phyloP scores from a whole-genome alignment of 495 filamentous ascomycete species.

The Xylaria scruposa region DNA sequence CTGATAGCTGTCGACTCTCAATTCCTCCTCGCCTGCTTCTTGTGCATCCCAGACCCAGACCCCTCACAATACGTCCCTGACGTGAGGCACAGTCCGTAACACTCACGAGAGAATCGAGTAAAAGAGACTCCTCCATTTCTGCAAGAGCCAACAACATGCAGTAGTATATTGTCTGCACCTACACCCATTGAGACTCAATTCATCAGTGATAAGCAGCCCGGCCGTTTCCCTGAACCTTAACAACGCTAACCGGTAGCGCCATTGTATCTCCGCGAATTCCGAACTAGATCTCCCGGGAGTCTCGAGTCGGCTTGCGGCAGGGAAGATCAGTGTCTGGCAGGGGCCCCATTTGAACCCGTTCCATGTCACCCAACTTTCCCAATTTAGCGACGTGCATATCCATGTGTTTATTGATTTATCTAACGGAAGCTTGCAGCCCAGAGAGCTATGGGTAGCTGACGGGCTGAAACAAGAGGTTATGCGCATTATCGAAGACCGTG shows the following conservation, averaged over 20 bases:
- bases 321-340: slow-evolving; percentile 20
- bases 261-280: background rate
- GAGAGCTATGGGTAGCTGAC: background rate
- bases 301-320: slow-evolving; percentile 6
- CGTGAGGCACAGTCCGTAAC: background rate
- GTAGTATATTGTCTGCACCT: slow-evolving; percentile 2
- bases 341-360: slow-evolving; percentile 6
- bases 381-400: slow-evolving; percentile 28
- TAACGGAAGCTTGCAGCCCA: slow-evolving; percentile 14
- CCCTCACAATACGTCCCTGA: background rate
- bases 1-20: background rate
- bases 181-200: background rate
- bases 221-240: slow-evolving; percentile 1
- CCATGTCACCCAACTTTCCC: slow-evolving; percentile 20
- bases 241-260: background rate
- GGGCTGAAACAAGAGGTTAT: slow-evolving; percentile 10
- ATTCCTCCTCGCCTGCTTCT: background rate
- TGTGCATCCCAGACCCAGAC: background rate
- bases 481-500: background rate
- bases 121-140: background rate
- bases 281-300: background rate
- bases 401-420: background rate
- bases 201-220: background rate
- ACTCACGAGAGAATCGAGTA: slow-evolving; percentile 1
- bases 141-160: slow-evolving; percentile 1